phyloP scores from a whole-genome alignment of 2,329 filamentous ascomycete species.

The Hawksworthiomyces lignivorus region DNA sequence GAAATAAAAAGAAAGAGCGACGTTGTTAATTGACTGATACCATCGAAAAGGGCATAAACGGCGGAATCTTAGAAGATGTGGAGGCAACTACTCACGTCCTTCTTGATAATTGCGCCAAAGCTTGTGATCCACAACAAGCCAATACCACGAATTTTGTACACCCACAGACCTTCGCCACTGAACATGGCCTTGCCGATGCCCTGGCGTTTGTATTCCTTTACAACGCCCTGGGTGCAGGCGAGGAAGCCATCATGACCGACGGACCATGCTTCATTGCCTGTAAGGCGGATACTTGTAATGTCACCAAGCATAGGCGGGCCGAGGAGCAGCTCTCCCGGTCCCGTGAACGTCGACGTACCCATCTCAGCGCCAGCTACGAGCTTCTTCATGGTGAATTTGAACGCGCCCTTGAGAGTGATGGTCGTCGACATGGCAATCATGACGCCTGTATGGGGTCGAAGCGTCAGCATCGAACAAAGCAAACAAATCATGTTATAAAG shows the following conservation, averaged over 20 bases:
- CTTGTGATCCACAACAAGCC: constrained; percentile 86
- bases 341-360: constrained; percentile 70
- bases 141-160: constrained; percentile 75
- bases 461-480: not conserved
- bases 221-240: constrained; percentile 75
- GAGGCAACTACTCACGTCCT: constrained; percentile 61
- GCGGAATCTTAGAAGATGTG: no score
- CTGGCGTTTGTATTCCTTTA: constrained; percentile 83
- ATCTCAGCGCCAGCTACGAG: constrained; percentile 77
- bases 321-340: constrained; percentile 82
- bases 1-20: constrained; percentile 9
- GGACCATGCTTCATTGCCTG: constrained; percentile 68
- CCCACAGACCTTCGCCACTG: constrained; percentile 83
- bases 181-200: constrained; percentile 86
- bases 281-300: constrained; percentile 69
- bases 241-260: constrained; percentile 84
- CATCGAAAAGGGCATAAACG: no score
- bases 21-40: no score
- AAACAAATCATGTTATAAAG: no score
- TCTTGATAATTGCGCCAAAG: constrained; percentile 90
- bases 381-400: constrained; percentile 90
- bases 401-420: constrained; percentile 70
- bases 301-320: constrained; percentile 77
- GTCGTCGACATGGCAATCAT: constrained; percentile 96
- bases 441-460: constrained; percentile 45